These are phyloP conservation scores for Oxytropis ochrocephala DNA, from an alignment of 306 rosid genomes.

Conservation along the genomic window DNA sequence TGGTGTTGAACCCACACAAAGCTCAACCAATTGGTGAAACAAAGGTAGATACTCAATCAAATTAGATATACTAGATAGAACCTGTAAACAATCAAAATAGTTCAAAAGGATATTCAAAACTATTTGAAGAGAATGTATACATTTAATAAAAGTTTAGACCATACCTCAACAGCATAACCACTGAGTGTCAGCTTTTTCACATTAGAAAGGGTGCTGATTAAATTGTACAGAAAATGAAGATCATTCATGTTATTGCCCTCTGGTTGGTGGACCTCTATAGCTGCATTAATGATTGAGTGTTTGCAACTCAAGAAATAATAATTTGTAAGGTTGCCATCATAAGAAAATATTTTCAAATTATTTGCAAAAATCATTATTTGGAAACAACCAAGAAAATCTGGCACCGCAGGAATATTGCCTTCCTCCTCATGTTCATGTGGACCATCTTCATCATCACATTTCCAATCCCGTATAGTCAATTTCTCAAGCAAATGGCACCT, in stretches of 20 bases:
- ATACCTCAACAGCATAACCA: not conserved
- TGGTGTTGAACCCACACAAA: no score
- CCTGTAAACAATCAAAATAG: not conserved
- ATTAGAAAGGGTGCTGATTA: not conserved
- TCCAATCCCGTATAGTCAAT: conserved; percentile 10
- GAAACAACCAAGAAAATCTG: not conserved
- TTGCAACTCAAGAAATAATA: not conserved
- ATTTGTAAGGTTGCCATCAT: conserved; percentile 4
- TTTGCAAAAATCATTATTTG: not conserved
- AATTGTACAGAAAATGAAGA: not conserved
- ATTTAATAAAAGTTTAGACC: not conserved
- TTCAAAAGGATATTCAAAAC: not conserved
- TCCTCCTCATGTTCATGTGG: no score
- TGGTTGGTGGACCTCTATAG: not conserved
- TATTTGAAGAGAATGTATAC: not conserved
- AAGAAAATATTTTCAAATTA: not conserved
- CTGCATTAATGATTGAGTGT: not conserved
- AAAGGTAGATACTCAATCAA: not conserved
- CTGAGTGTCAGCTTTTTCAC: conserved; percentile 1
- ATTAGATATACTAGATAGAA: not conserved
- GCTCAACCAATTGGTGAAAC: no score
- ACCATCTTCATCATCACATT: not conserved
- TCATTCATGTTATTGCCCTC: not conserved
- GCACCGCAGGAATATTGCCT: no score
- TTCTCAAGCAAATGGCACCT: not conserved